Conservation (phyloP, 2,329 filamentous ascomycete species). For the Penicillium concentricum region DNA sequence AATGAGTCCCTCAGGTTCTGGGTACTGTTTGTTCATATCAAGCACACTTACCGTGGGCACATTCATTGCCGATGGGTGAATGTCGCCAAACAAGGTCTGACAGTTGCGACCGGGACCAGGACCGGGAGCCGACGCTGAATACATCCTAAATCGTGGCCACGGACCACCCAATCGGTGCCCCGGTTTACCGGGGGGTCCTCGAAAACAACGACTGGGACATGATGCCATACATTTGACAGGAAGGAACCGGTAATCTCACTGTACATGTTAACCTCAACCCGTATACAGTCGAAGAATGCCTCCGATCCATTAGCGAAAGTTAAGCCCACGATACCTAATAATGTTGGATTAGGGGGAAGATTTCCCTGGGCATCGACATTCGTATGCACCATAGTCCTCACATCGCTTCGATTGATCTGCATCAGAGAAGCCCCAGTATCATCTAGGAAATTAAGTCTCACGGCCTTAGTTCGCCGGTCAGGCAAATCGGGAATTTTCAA, state of each 20-base stretch:
- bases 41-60: neutral
- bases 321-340: neutral
- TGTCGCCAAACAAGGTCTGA: neutral
- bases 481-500: neutral
- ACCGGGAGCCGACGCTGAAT: neutral
- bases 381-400: accelerated
- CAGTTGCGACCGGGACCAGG: neutral
- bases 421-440: neutral
- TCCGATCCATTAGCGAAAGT: accelerated
- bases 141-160: neutral
- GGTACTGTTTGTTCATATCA: neutral
- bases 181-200: neutral
- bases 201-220: neutral
- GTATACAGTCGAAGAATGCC: neutral
- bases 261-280: neutral
- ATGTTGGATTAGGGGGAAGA: neutral
- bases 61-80: neutral
- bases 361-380: neutral
- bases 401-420: neutral
- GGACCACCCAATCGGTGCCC: neutral
- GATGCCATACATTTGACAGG: neutral
- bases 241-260: accelerated
- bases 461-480: neutral
- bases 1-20: no score
- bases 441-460: neutral